Evolutionary conservation across 148 eudicot species (phyloP).

Genomic region (Cornus florida): DNA sequence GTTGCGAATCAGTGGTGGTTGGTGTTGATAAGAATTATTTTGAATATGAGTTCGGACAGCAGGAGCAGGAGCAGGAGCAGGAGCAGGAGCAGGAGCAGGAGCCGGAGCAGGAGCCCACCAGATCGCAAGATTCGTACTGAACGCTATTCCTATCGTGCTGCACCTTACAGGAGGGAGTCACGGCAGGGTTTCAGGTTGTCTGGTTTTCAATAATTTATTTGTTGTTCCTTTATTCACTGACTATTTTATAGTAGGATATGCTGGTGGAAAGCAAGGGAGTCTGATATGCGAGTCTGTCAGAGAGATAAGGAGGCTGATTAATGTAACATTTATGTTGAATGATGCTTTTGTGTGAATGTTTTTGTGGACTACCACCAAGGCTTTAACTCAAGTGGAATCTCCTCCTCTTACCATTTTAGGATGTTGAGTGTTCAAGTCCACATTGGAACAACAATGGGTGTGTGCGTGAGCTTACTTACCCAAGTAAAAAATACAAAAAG

Average conservation of each 20-base stretch:
- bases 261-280: slow-evolving; percentile 5
- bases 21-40: slow-evolving; percentile 33
- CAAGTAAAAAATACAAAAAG: no score
- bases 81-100: no score
- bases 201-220: slow-evolving; percentile 34
- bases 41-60: slow-evolving; percentile 78
- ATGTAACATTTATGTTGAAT: neutral
- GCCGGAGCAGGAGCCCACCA: slow-evolving; percentile 74
- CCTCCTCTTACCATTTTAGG: no score
- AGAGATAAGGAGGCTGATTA: neutral
- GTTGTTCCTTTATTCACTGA: slow-evolving; percentile 19
- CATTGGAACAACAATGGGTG: no score
- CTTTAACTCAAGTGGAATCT: no score
- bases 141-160: slow-evolving; percentile 84
- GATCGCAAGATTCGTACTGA: slow-evolving; percentile 78
- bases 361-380: neutral
- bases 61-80: slow-evolving; percentile 29
- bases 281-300: neutral
- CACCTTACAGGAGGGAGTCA: slow-evolving; percentile 86
- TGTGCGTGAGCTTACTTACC: no score
- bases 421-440: no score
- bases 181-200: slow-evolving; percentile 95
- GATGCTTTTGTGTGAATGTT: neutral
- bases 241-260: slow-evolving; percentile 10
- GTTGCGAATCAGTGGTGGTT: slow-evolving; percentile 40